Evolutionary conservation across 2,329 filamentous ascomycete genomes (phyloP), one percentile per base, ranked within the genome.

Genomic region (Beauveria sp.): DNA sequence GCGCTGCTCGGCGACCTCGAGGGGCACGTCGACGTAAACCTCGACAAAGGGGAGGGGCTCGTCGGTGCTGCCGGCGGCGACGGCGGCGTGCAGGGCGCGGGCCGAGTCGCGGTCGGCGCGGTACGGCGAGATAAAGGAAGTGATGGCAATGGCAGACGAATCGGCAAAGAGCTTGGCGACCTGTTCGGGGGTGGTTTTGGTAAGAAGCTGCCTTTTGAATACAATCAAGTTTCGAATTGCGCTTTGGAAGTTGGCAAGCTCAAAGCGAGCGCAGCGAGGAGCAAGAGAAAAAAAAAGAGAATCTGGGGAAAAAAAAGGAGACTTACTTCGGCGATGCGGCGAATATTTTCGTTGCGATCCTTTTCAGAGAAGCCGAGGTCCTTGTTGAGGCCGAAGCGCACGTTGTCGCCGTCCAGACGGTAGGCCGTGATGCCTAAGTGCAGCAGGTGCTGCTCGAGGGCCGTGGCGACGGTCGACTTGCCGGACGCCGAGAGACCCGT

Each of bases 121-220:
- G 82, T 97, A 98, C 1, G 95, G 95, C 1, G 90, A 96, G 80
- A 99, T 99, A 81, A 99, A 99, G 64, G 90, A 95, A 60, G 95
- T 96, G 67, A 99, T 87, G 67, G 93, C 90, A 69, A 98, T 85
- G 62, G 89, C 90, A 66, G 90, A 87, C 59, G 86, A 86, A 79
- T 99, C 95, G 65, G 95, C 93, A 77, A 99, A 99, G 66, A 99
- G 86, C 78, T 96, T 96, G 64, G 95, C 92, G 48, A 98, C 93
- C 59, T 61, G n/a, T 49, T 38, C 5, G 4, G 12, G 22, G 6
- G 10, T 40, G 34, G 7, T 7, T 20, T n/a, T 28, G 9, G 31
- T 49, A 10, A 38, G 22, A 28, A n/a, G 4, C 8, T 26, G 84
- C 87, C 65, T 43, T 18, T 55, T 38, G 34, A 38, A 6, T 16